These are phyloP conservation scores for Vigna nakashimae DNA, from an alignment of 306 rosid species.

Conservation along the genomic window DNA sequence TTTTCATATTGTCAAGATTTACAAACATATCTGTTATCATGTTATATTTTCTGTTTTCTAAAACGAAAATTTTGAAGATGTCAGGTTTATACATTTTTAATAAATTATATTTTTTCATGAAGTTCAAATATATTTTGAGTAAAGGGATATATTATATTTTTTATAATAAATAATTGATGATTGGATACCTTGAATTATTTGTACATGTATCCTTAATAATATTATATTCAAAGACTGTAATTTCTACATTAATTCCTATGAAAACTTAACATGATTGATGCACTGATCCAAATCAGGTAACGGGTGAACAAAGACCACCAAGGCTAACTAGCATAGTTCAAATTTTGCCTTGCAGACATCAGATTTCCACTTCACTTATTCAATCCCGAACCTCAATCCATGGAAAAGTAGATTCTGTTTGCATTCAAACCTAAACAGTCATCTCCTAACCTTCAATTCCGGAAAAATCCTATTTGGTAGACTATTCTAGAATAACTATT, in stretches of 20 bases:
- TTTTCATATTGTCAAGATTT: no score
- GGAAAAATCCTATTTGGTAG: conserved; percentile 4
- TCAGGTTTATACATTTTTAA: no score
- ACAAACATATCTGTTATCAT: no score
- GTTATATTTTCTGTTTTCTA: no score
- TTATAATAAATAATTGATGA: no score
- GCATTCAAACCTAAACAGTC: conserved; percentile 14
- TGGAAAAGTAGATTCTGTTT: background rate
- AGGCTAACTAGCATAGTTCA: background rate
- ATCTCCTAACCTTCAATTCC: conserved; percentile 1
- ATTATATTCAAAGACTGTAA: background rate
- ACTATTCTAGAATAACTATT: conserved; percentile 6
- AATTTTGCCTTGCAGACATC: background rate
- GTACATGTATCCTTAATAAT: no score
- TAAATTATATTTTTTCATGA: no score
- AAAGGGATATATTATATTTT: no score
- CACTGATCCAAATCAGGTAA: conserved; percentile 12
- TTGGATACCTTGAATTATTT: no score
- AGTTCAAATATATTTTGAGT: no score
- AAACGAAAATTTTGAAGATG: no score
- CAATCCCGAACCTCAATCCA: conserved; percentile 22
- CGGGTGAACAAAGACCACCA: conserved; percentile 16
- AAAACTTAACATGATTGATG: background rate
- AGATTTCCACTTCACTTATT: background rate
- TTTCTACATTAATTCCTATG: background rate